Conservation (phyloP, 2,329 filamentous ascomycete species). For the Claviceps sp. region DNA sequence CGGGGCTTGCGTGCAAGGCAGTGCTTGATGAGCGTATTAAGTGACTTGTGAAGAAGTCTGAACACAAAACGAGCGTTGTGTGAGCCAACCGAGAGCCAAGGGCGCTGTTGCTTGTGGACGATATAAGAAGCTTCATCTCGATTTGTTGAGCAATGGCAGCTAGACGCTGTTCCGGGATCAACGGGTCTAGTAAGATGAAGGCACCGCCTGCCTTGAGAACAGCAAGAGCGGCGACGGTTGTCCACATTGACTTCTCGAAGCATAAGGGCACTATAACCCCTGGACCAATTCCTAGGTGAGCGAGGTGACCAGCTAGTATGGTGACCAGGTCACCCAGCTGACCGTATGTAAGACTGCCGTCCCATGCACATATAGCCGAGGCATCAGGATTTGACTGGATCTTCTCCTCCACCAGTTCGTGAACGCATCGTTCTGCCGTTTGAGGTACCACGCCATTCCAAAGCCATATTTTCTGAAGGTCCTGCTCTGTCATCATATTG, state of each 20-base stretch:
- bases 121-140: too few species aligned
- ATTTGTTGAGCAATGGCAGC: neutral
- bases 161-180: conserved; percentile 25
- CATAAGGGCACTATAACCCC: conserved; percentile 28
- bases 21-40: neutral
- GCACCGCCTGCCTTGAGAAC: conserved; percentile 36
- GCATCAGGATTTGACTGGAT: conserved; percentile 23
- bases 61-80: neutral
- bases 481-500: conserved; percentile 5
- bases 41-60: neutral
- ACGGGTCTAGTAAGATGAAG: conserved; percentile 33
- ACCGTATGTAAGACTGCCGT: conserved; percentile 32
- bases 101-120: neutral
- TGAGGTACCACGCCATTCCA: conserved; percentile 32
- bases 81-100: too few species aligned
- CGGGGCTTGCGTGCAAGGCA: too few species aligned
- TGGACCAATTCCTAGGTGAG: conserved; percentile 18
- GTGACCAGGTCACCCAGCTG: conserved; percentile 30
- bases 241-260: conserved; percentile 36
- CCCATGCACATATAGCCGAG: conserved; percentile 35
- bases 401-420: conserved; percentile 30
- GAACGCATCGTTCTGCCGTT: conserved; percentile 28
- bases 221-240: conserved; percentile 29
- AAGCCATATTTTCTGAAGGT: conserved; percentile 30
- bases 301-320: conserved; percentile 25